Percentiles rank a stretch among this genome's conserved stretches.
These are phyloP conservation scores for Paulownia fortunei DNA, from an alignment of 257 asterid species.

Conservation along the genomic window DNA sequence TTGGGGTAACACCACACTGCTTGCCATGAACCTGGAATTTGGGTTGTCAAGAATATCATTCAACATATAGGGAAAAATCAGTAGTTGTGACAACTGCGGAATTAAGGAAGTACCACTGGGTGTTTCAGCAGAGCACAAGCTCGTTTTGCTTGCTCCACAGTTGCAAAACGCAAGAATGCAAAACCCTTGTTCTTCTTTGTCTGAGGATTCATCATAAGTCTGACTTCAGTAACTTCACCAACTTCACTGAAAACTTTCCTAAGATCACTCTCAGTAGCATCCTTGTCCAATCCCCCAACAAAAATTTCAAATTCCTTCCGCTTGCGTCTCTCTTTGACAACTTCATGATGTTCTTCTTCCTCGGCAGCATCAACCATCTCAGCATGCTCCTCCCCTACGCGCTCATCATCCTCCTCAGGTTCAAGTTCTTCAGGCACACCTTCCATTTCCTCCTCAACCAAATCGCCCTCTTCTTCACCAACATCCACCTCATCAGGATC, in stretches of 20 bases:
- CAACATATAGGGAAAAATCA: constrained; percentile 37
- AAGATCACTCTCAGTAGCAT: constrained; percentile 93
- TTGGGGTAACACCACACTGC: constrained; percentile 96
- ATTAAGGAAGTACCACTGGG: constrained; percentile 78
- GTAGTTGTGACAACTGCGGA: constrained; percentile 41
- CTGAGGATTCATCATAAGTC: constrained; percentile 97
- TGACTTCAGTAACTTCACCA: constrained; percentile 93
- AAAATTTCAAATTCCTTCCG: constrained; percentile 95
- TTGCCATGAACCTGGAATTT: constrained; percentile 92
- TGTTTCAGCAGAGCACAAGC: constrained; percentile 87
- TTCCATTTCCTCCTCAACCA: constrained; percentile 69
- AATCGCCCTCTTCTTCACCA: constrained; percentile 71
- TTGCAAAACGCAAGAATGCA: constrained; percentile 96
- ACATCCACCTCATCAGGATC: constrained; percentile 66
- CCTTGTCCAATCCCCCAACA: constrained; percentile 99
- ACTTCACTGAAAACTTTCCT: constrained; percentile 82
- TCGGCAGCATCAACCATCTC: constrained; percentile 76
- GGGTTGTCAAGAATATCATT: constrained; percentile 50
- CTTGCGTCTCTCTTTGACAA: constrained; percentile 87
- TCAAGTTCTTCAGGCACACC: constrained; percentile 69
- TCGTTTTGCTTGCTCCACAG: constrained; percentile 89
- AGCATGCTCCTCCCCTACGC: constrained; percentile 54
- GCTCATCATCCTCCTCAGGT: constrained; percentile 72
- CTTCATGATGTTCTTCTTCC: constrained; percentile 87
- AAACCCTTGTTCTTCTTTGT: constrained; percentile 96